Evolutionary conservation across 2,329 filamentous ascomycete genomes (phyloP), one percentile per base, ranked within the genome.

Genomic region (Sporothrix brunneoviolacea): DNA sequence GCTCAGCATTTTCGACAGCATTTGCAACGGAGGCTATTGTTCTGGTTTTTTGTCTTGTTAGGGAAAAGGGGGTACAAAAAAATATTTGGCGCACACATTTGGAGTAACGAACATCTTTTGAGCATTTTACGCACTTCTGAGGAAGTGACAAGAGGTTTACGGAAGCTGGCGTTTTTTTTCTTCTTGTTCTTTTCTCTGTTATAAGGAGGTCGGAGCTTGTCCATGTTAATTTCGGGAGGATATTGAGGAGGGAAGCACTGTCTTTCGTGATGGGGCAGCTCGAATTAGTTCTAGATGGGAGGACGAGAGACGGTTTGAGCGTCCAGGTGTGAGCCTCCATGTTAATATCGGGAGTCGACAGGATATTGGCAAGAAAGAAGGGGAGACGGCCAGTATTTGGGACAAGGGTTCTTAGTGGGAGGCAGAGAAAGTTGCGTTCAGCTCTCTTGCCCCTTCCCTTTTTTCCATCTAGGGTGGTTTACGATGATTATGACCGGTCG

Each of bases 1-100:
- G 42, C 21, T 33, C 41, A 44, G 54, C 54, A 52, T 55, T 54
- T 51, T 43, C 48, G 51, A 39, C 45, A 36, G 54, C 54, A 50
- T 55, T 27, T 48, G 44, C 33, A 48, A 12, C 37, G 6, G 41
- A 30, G 30, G 24, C 21, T 24, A 36, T 45, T 38, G n/a, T 48
- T 42, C 21, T 19, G 12, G 22, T 16, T 47, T 16, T 36, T 22
- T 30, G 18, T 41, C n/a, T 36, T 35, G 6, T 4, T 30, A 39
- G 10, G 19, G 33, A 19, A 33, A 19, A 39, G 37, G 30, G 32
- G 28, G 35, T 16, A 44, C 40, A 45, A 33, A 36, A 43, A 40
- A 37, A 46, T 42, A 39, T 39, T 37, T 50, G 44, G 52, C 21
- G 40, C 32, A 33, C 43, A 44, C 33, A 50, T 43, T 27, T 54